A percentile compares a stretch with the other conserved stretches of the same genome.
Evolutionary conservation across 2,329 filamentous ascomycete species (phyloP).

Genomic region (Exophiala sp.): DNA sequence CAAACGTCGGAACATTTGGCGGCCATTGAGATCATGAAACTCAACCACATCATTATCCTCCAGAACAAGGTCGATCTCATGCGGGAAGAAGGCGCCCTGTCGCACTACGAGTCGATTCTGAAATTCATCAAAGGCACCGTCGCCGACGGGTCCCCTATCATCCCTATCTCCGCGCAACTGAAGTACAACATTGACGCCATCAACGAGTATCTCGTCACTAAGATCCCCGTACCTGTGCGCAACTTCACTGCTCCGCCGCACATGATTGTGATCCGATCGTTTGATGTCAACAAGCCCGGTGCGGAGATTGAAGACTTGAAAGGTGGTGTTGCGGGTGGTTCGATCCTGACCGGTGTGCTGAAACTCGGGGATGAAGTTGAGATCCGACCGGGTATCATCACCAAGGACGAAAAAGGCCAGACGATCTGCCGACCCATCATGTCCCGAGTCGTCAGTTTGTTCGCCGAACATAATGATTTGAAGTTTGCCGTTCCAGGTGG

Average conservation of each 20-base stretch:
- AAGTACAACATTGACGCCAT: constrained; percentile 99
- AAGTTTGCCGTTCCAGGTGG: constrained; percentile 98
- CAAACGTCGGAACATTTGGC: constrained; percentile 98
- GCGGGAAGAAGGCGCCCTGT: constrained; percentile 86
- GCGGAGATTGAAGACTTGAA: constrained; percentile 97
- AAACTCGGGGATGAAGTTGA: constrained; percentile 98
- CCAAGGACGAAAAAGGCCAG: constrained; percentile 85
- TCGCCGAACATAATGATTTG: constrained; percentile 95
- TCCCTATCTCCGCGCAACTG: constrained; percentile 93
- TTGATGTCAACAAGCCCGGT: constrained; percentile 99
- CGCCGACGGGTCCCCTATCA: constrained; percentile 88
- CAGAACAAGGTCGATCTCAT: constrained; percentile 99
- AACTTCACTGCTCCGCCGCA: constrained; percentile 90
- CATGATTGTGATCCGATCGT: constrained; percentile 99
- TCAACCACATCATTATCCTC: constrained; percentile 98
- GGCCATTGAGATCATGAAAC: constrained; percentile 99
- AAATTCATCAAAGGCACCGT: constrained; percentile 98
- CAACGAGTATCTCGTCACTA: constrained; percentile 91
- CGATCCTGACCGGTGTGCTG: constrained; percentile 90
- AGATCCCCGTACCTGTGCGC: constrained; percentile 83
- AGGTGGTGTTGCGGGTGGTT: constrained; percentile 96
- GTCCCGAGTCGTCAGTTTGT: constrained; percentile 87
- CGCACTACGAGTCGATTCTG: constrained; percentile 93
- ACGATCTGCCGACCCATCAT: constrained; percentile 97
- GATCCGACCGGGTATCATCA: constrained; percentile 97